Conservation (phyloP, 805 yeast species). For the Hanseniaspora guilliermondii region DNA sequence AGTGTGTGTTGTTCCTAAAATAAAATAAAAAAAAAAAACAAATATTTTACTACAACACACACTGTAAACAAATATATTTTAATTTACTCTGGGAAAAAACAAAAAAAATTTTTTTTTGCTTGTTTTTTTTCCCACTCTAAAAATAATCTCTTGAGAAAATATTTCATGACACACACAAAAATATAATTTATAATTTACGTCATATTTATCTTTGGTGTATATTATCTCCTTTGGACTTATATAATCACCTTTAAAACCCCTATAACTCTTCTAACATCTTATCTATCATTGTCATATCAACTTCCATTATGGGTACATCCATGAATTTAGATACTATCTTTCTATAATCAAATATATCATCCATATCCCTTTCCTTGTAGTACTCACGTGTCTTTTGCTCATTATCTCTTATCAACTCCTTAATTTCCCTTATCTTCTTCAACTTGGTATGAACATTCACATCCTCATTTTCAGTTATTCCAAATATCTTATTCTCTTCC, state of each 20-base stretch:
- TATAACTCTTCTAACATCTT: slow-evolving; percentile 26
- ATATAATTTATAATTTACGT: no score
- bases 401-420: neutral
- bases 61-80: no score
- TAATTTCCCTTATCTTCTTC: neutral
- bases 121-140: no score
- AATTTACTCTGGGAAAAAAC: no score
- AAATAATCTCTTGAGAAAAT: no score
- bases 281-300: slow-evolving; percentile 21
- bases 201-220: no score
- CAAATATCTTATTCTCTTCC: slow-evolving; percentile 38
- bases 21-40: no score
- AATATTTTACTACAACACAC: no score
- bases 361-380: slow-evolving; percentile 44
- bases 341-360: slow-evolving; percentile 35
- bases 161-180: no score
- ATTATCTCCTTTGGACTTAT: neutral
- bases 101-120: no score
- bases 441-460: neutral
- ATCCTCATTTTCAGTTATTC: slow-evolving; percentile 31
- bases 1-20: no score
- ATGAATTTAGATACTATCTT: slow-evolving; percentile 32
- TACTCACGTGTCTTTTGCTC: slow-evolving; percentile 36
- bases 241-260: neutral
- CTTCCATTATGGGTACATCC: slow-evolving; percentile 16